Base-by-base conservation (phyloP, 495 filamentous ascomycete species). In the Chaetomium tenue region DNA sequence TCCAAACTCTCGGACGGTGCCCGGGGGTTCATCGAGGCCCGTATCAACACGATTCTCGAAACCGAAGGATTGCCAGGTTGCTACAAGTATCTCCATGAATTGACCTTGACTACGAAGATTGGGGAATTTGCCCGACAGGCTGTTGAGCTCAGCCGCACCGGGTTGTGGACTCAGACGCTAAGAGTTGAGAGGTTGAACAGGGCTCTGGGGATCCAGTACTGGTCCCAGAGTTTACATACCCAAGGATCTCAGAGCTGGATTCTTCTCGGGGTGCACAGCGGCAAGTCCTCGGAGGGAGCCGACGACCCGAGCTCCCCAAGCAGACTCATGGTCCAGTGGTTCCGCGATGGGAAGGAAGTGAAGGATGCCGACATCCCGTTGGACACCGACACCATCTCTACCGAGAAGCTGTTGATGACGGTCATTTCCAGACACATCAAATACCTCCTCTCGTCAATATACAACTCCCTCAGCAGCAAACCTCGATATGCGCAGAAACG, bases 61-160 rank as follows among this genome's bases (percentile, higher is more conserved):
- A 79, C 78, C 20, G 82, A 86, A 33, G 90, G 93, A 18, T 71
- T 98, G 26, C 66, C 74, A 8, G 92, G 90, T 23, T 92, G 92
- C 67, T 96, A 91, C 72, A 83, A 89, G 57, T 89, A 90, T 68
- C 77, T 98, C 2, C 93, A 98, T 70, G 89, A 90, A 60, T 84
- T 94, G 47, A 85, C 91, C 8, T 76, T 98, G 37, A 97, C 92
- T 1, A 87, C 92, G 68, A 98, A 98, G 78, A 87, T 98, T 55
- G 84, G 79, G 69, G 86, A 91, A 50, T 84, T 96, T 25, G 82
- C 84, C 60, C 86, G 84, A 69, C 94, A 98, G 78, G 91, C 89
- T 11, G 56, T 78, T 12, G 86, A 89, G 28, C 79, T 97, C 64
- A 78, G 79, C 28, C 79, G 77, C 9, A 58, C 33, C 62, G 82